Evolutionary conservation across 129 eudicot genomes (phyloP), one percentile per base, ranked within the genome.

Genomic region (Saussurea involucrata): DNA sequence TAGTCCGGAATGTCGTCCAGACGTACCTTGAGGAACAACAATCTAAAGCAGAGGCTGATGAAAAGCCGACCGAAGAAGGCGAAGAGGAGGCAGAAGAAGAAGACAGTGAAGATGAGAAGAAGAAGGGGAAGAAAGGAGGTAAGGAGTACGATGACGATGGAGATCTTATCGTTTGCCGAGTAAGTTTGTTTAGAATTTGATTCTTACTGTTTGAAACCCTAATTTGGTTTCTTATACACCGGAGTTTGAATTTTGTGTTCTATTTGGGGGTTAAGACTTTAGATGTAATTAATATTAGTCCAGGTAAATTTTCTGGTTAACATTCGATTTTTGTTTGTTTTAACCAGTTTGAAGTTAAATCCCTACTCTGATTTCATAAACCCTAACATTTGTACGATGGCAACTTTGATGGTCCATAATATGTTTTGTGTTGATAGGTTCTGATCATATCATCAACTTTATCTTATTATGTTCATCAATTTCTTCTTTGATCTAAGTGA

Each of bases 81-180:
- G 84, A 80, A 17, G 76, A 76, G 18, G 74, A 63, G 10, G 82
- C 42, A 32, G 89, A 57, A 7, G 85, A 74, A 18, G 85, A 77
- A 1, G 86, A 86, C 11, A 83, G 75, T 11, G 88, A 76, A 3
- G 86, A 75, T 11, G 76, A 82, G 33, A 80, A 67, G 64, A 77
- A 81, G 66, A 60, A 77, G 71, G 76, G 33, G 68, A 55, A 49
- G 22, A 68, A 20, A 31, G 90, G 86, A 15, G 89, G 71, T 4
- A 86, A 81, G 69, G 98, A 91, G 84, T 91, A 79, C 60, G 99
- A 95, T 68, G 97, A 92, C 5, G 92, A 95, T 5, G 99, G 99
- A 44, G 96, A 86, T 80, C 97, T 92, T 67, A 89, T 92, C 71
- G 57, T 95, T 44, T 95, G 98, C 80, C 83, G 90, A 61, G 98